These are phyloP conservation scores for Dioscorea alata DNA, from an alignment of 106 monocot species.

Conservation along the genomic window DNA sequence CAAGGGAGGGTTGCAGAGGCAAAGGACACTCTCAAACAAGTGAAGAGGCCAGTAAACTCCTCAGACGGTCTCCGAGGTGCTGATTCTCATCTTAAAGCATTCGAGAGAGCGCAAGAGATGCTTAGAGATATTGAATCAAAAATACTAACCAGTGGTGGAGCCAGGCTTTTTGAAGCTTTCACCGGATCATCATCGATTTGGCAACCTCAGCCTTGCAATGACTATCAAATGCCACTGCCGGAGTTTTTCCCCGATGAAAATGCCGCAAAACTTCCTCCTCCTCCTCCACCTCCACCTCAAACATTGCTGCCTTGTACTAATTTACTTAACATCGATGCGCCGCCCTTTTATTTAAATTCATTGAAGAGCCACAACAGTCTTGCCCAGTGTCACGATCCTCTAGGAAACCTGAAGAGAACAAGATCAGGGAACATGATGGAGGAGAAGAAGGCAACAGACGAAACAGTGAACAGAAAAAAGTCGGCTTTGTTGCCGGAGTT, in stretches of 20 bases:
- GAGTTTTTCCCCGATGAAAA: conserved; percentile 63
- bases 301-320: conserved; percentile 8
- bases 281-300: too few species aligned
- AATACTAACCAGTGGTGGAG: conserved; percentile 3
- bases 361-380: background rate
- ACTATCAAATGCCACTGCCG: conserved; percentile 9
- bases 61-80: conserved; percentile 46
- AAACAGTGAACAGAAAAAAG: conserved; percentile 1
- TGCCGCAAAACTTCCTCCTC: background rate
- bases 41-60: conserved; percentile 32
- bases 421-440: conserved; percentile 37
- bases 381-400: conserved; percentile 17
- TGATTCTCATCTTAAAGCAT: conserved; percentile 91
- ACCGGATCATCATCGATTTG: conserved; percentile 49
- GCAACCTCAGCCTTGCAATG: conserved; percentile 81
- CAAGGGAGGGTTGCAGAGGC: conserved; percentile 81
- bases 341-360: conserved; percentile 54
- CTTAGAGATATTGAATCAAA: conserved; percentile 64
- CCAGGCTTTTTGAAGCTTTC: conserved; percentile 39
- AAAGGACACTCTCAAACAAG: conserved; percentile 64
- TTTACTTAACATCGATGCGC: conserved; percentile 57
- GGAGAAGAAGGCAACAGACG: conserved; percentile 3
- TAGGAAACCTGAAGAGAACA: conserved; percentile 70
- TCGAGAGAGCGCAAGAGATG: conserved; percentile 88
- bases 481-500: conserved; percentile 35